Base-by-base conservation (phyloP, 192 early-diverging fungal genomes). In the Kickxella alabastrina region DNA sequence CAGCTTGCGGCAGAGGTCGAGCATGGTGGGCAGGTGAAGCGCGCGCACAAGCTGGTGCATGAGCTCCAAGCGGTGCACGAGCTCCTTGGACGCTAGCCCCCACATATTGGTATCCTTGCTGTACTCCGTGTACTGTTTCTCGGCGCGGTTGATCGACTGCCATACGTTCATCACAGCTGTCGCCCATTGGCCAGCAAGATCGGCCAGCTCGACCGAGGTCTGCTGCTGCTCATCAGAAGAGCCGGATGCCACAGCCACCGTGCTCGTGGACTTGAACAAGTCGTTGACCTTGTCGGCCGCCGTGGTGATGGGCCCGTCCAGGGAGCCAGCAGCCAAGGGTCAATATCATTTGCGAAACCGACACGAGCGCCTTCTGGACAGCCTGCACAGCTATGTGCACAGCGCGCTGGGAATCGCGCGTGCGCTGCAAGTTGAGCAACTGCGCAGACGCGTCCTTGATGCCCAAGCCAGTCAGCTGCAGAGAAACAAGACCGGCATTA, bases 91-190 rank as follows among this genome's bases (percentile, higher is more conserved):
- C 38, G 26, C 27, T 38, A 75, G 29, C 6, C 71, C 71, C 64
- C 64, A 75, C 22, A 32, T 25, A 31, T 67, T 67, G 34, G 27
- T 10, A 18, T 67, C 56, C 9, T 25, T 26, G 15, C 17, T 42
- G 10, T 18, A n/a, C 3, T 10, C 35, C 3, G n/a, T 35, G 36
- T 36, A 55, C 51, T 59, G 49, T 37, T 49, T 7, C 43, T 75
- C 64, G n/a, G 71, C 71, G 6, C n/a, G 40, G 31, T 43, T 18
- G 12, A 75, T 55, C 1, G 54, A 41, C 47, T 75, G 71, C 71
- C 71, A 75, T 27, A 54, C 64, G 45, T 62, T 43, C 71, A 75
- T 62, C 13, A 67, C 64, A 2, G 57, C 65, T 0, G 65, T 75
- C 0, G 48, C 52, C 71, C 64, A 65, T 47, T 58, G 64, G 6